phyloP scores from a whole-genome alignment of 2,329 filamentous ascomycete species.

The Sodiomyces alkalinus region DNA sequence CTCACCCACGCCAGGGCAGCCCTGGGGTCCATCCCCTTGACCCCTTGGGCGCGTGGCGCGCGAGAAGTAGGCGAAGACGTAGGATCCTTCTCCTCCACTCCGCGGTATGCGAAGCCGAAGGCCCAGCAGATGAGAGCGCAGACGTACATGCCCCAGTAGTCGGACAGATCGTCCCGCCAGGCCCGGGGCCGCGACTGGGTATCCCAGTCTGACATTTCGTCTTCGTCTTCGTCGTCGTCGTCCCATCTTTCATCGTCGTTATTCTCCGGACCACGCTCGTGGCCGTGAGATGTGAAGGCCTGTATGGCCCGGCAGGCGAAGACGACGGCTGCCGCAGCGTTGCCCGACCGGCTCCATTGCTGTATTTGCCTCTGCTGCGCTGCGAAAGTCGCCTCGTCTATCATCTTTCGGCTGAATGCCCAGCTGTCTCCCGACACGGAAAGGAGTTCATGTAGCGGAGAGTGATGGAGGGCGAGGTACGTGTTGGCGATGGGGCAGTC shows the following conservation, averaged over 20 bases:
- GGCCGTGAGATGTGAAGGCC: conserved; percentile 16
- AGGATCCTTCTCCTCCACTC: conserved; percentile 8
- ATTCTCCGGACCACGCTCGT: conserved; percentile 2
- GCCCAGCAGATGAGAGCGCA: conserved; percentile 46
- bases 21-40: conserved; percentile 6
- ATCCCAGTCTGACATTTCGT: conserved; percentile 4
- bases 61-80: conserved; percentile 12
- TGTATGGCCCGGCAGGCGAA: conserved; percentile 37
- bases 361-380: conserved; percentile 31
- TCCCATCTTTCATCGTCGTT: conserved; percentile 1
- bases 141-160: conserved; percentile 41
- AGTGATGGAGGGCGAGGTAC: conserved; percentile 41
- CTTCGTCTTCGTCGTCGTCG: conserved; percentile 3
- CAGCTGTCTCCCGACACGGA: conserved; percentile 43
- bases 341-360: conserved; percentile 27
- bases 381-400: conserved; percentile 24
- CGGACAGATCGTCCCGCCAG: conserved; percentile 24
- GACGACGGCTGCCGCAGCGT: conserved; percentile 27
- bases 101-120: conserved; percentile 22
- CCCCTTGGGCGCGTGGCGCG: no score
- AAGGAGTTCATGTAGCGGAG: conserved; percentile 41
- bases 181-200: conserved; percentile 4
- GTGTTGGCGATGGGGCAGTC: conserved; percentile 30
- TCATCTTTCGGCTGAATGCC: conserved; percentile 40
- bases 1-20: conserved; percentile 21